Evolutionary conservation across 2,329 filamentous ascomycete species (phyloP).

Genomic region (Hymenoscyphus fraxineus): DNA sequence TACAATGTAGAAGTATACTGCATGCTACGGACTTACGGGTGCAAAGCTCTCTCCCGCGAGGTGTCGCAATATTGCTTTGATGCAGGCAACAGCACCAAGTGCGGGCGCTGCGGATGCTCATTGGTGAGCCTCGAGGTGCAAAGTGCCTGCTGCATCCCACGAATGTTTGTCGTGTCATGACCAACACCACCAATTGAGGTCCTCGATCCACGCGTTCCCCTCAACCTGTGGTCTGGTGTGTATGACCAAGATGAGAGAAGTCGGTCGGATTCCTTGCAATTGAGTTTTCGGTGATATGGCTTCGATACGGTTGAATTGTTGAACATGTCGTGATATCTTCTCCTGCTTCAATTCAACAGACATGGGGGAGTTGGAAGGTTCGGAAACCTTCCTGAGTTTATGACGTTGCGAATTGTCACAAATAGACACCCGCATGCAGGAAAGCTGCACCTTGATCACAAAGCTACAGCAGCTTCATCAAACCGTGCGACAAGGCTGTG

Average conservation of each 20-base stretch:
- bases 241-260: background rate
- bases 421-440: background rate
- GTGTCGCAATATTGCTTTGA: slow-evolving; percentile 1
- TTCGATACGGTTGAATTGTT: background rate
- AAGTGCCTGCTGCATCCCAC: slow-evolving; percentile 4
- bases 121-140: slow-evolving; percentile 7
- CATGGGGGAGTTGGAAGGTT: background rate
- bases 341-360: background rate
- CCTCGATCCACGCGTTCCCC: slow-evolving; percentile 5
- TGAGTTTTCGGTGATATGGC: background rate
- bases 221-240: background rate
- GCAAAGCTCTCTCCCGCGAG: slow-evolving; percentile 4
- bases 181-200: background rate
- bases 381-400: background rate
- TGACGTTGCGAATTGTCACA: background rate
- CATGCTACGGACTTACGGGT: background rate
- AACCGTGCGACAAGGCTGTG: background rate
- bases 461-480: background rate
- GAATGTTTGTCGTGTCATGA: slow-evolving; percentile 3
- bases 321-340: background rate
- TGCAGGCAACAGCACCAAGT: slow-evolving; percentile 1
- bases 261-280: background rate
- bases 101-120: background rate
- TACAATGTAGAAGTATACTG: too few species aligned
- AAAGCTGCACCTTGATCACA: background rate